phyloP scores from a whole-genome alignment of 108 stramenopile genomes.

The Nitzschia sp. region DNA sequence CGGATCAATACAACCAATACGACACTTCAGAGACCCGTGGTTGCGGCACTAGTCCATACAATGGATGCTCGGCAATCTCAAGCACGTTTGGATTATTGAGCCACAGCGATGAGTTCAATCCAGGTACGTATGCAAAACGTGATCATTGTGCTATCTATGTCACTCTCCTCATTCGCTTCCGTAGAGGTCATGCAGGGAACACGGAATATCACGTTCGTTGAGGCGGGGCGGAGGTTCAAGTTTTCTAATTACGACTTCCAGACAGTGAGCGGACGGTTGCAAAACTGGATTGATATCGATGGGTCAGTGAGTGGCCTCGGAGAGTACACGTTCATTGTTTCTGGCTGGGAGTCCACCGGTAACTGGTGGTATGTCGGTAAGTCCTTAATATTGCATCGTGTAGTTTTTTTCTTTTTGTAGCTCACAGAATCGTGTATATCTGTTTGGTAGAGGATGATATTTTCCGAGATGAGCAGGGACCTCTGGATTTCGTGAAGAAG shows the following conservation, averaged over 20 bases:
- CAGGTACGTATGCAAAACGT: neutral
- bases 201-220: conserved; percentile 29
- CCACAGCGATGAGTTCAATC: conserved; percentile 35
- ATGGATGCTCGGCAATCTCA: conserved; percentile 25
- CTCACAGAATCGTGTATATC: neutral
- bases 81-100: conserved; percentile 39
- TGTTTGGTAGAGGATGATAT: neutral
- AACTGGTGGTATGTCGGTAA: neutral
- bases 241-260: neutral
- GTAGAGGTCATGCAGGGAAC: conserved; percentile 42
- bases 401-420: neutral
- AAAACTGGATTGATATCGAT: conserved; percentile 45
- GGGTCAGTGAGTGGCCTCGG: conserved; percentile 28
- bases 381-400: neutral
- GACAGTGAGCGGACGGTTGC: conserved; percentile 27
- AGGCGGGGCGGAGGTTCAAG: conserved; percentile 37
- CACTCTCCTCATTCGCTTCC: neutral
- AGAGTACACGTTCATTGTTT: neutral
- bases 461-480: conserved; percentile 25
- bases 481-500: conserved; percentile 32
- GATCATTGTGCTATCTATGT: neutral
- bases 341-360: neutral
- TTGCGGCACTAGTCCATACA: conserved; percentile 18
- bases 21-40: conserved; percentile 29
- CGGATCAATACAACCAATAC: conserved; percentile 31